Percentiles rank a stretch among this genome's conserved stretches.
Conservation (phyloP, 345 rosid species). For the Geranium brycei region DNA sequence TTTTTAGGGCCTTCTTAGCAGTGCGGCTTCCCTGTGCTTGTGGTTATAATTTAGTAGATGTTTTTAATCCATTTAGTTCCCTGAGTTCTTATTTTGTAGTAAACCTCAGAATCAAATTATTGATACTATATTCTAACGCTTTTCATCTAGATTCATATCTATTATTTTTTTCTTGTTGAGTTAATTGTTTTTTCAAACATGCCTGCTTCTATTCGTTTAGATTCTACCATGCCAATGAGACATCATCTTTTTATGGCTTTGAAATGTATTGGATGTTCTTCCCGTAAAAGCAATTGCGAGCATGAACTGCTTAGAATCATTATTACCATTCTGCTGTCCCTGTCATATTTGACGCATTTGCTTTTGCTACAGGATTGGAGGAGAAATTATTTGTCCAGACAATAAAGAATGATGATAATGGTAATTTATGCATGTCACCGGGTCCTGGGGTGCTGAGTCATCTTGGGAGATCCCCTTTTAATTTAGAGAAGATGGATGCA, state of each 20-base stretch:
- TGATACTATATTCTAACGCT: neutral
- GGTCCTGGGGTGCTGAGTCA: constrained; percentile 41
- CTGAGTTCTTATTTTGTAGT: too few relatives aligned
- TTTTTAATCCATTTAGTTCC: too few relatives aligned
- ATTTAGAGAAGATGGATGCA: constrained; percentile 59
- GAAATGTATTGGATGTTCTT: neutral
- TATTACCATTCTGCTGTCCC: neutral
- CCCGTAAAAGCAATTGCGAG: neutral
- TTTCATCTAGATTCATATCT: neutral
- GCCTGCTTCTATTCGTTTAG: neutral
- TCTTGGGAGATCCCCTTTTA: constrained; percentile 36
- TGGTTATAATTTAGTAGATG: too few relatives aligned
- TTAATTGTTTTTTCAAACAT: too few relatives aligned
- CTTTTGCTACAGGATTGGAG: constrained; percentile 40
- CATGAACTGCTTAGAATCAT: neutral
- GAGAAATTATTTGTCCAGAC: constrained; percentile 53
- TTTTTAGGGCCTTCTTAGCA: too few relatives aligned
- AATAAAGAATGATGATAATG: constrained; percentile 27
- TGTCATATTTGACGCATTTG: neutral
- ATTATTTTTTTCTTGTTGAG: neutral
- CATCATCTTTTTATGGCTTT: neutral
- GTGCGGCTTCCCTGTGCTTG: too few relatives aligned
- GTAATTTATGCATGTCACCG: constrained; percentile 57
- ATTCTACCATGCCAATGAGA: neutral
- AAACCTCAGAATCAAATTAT: too few relatives aligned